Percentiles rank a stretch among this genome's conserved stretches.
These are phyloP conservation scores for Sordariomycetes sp. DNA, from an alignment of 2,329 filamentous ascomycete species.

Conservation along the genomic window DNA sequence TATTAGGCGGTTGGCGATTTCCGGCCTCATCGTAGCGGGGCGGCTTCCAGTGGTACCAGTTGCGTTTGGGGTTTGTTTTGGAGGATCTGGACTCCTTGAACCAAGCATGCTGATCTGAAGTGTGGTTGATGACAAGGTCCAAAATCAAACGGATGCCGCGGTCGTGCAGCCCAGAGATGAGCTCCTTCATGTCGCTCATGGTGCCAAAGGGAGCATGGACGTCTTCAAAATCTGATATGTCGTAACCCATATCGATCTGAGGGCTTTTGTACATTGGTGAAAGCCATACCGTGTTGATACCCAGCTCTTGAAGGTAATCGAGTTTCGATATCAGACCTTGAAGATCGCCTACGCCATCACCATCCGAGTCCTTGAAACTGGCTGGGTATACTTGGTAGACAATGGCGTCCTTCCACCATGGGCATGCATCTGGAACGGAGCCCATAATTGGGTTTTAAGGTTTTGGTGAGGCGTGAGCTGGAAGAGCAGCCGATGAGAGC, in stretches of 20 bases:
- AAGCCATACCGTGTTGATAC: constrained; percentile 57
- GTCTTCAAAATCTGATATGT: constrained; percentile 56
- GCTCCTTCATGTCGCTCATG: constrained; percentile 50
- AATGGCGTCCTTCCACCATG: constrained; percentile 47
- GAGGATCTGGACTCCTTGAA: constrained; percentile 54
- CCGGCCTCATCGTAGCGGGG: constrained; percentile 40
- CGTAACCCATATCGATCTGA: constrained; percentile 63
- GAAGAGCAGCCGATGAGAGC: neutral
- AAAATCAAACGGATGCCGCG: constrained; percentile 61
- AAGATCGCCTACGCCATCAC: constrained; percentile 53
- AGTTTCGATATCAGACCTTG: constrained; percentile 52
- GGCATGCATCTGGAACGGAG: too few species aligned
- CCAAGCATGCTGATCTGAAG: constrained; percentile 48
- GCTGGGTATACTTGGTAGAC: constrained; percentile 51
- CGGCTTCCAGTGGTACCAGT: constrained; percentile 52
- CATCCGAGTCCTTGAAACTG: constrained; percentile 45
- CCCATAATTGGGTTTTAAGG: neutral
- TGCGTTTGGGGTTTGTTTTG: constrained; percentile 47
- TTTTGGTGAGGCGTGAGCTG: neutral
- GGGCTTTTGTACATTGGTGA: constrained; percentile 57
- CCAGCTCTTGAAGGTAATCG: constrained; percentile 50
- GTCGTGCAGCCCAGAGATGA: constrained; percentile 49
- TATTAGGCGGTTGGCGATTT: constrained; percentile 55
- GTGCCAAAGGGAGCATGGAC: constrained; percentile 60
- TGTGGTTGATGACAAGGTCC: constrained; percentile 72